Percentiles rank a stretch among this genome's conserved stretches.
phyloP scores from a whole-genome alignment of 768 basidiomycete species.

The Collybia sordida region DNA sequence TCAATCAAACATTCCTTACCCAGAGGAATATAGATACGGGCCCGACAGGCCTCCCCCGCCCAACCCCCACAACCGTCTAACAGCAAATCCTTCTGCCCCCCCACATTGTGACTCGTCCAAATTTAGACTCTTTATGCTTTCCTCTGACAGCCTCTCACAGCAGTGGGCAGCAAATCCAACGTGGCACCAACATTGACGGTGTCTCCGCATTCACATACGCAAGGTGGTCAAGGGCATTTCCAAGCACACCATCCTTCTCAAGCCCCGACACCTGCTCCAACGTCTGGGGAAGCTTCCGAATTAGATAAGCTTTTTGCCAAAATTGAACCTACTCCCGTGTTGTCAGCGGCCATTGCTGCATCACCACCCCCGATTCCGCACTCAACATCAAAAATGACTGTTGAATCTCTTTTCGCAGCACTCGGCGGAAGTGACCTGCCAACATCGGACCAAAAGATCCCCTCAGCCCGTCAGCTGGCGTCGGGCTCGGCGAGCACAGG shows the following conservation, averaged over 20 bases:
- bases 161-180: constrained; percentile 5
- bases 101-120: constrained; percentile 13
- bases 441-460: constrained; percentile 1
- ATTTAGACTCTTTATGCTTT: neutral
- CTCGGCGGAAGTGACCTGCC: constrained; percentile 20
- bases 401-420: constrained; percentile 49
- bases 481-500: constrained; percentile 41
- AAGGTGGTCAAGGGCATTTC: constrained; percentile 2
- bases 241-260: constrained; percentile 14
- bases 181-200: neutral
- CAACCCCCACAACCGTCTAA: constrained; percentile 33
- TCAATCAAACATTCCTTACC: constrained; percentile 66
- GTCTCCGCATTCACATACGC: constrained; percentile 4
- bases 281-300: constrained; percentile 34
- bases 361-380: constrained; percentile 22
- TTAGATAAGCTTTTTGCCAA: constrained; percentile 50
- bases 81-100: constrained; percentile 21
- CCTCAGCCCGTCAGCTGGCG: constrained; percentile 15
- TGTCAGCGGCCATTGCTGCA: constrained; percentile 9
- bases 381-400: constrained; percentile 39
- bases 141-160: neutral
- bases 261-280: constrained; percentile 10
- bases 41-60: constrained; percentile 66
- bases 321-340: constrained; percentile 26
- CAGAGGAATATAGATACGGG: constrained; percentile 69